Base-by-base conservation (phyloP, 2,329 filamentous ascomycete species). In the Claviceps africana region DNA sequence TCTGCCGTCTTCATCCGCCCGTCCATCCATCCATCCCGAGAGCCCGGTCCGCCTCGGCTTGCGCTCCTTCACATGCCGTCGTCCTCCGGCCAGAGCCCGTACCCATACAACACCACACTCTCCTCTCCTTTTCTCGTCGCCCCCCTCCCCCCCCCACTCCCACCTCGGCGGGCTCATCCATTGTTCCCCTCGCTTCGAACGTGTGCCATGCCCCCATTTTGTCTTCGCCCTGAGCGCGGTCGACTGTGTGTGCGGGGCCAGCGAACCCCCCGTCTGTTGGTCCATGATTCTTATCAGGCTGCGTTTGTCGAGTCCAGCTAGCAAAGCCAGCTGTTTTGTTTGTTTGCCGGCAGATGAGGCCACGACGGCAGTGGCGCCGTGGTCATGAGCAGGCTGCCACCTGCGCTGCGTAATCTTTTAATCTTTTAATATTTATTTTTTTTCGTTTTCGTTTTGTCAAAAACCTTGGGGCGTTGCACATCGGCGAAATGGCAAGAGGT, bases 341-440 rank as follows among this genome's bases (percentile, higher is more conserved):
- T n/a, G n/a, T n/a, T n/a, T n/a, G n/a, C n/a, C n/a, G n/a, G n/a
- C n/a, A n/a, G n/a, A n/a, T n/a, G n/a, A n/a, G n/a, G n/a, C 4
- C 85, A 87, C 61, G 79, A 88, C 64, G 88, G 87, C 13, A 87
- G 82, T 54, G 88, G 87, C 13, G 79, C 82, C 8, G 86, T 94
- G 40, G 91, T 91, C 69, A 90, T 93, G 72, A 83, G 78, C 8
- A n/a, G 86, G 86, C 30, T 77, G 83, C 62, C 88, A 86, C 61
- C 64, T 88, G 56, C 73, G 85, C 37, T 93, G 88, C 63, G 80
- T n/a, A n/a, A n/a, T n/a, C n/a, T n/a, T n/a, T n/a, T n/a, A n/a
- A n/a, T n/a, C n/a, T n/a, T n/a, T n/a, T n/a, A n/a, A n/a, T n/a
- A n/a, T n/a, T n/a, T n/a, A n/a, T n/a, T n/a, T n/a, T n/a, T n/a